These are phyloP conservation scores for Didymella sp. DNA, from an alignment of 2,329 filamentous ascomycete genomes.

Conservation along the genomic window DNA sequence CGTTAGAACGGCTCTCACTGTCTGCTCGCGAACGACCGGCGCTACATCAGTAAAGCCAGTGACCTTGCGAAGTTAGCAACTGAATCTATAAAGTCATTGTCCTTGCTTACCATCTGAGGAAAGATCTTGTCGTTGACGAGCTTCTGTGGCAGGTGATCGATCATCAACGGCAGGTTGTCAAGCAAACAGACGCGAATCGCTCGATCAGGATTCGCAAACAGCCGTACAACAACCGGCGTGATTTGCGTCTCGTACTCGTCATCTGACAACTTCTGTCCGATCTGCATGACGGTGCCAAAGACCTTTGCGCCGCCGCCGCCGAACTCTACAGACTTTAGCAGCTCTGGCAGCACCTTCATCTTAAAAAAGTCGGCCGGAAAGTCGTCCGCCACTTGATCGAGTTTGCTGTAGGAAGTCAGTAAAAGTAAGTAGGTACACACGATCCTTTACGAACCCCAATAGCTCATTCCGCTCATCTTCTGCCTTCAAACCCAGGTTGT, in stretches of 20 bases:
- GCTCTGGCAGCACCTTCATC: conserved; percentile 91
- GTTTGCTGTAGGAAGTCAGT: conserved; percentile 59
- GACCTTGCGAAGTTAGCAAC: conserved; percentile 61
- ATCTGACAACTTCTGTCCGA: conserved; percentile 81
- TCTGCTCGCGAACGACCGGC: conserved; percentile 92
- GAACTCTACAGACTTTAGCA: conserved; percentile 99
- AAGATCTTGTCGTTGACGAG: conserved; percentile 97
- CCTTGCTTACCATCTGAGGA: conserved; percentile 74
- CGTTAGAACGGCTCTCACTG: conserved; percentile 88
- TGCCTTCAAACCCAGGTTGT: conserved; percentile 87
- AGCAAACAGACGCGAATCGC: conserved; percentile 89
- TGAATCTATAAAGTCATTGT: neutral
- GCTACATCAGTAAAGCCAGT: conserved; percentile 93
- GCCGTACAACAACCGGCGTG: conserved; percentile 82
- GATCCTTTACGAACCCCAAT: conserved; percentile 62
- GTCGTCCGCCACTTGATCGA: conserved; percentile 87
- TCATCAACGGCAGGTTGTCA: conserved; percentile 88
- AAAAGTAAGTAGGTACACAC: too few species aligned
- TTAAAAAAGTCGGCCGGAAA: conserved; percentile 99
- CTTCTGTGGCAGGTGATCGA: conserved; percentile 86
- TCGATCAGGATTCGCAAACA: conserved; percentile 90
- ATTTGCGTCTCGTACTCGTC: conserved; percentile 89
- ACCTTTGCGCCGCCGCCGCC: conserved; percentile 94
- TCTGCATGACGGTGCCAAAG: conserved; percentile 86
- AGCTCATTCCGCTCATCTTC: conserved; percentile 85